Base-by-base conservation (phyloP, 2,329 filamentous ascomycete genomes). In the Podosphaera xanthii region DNA sequence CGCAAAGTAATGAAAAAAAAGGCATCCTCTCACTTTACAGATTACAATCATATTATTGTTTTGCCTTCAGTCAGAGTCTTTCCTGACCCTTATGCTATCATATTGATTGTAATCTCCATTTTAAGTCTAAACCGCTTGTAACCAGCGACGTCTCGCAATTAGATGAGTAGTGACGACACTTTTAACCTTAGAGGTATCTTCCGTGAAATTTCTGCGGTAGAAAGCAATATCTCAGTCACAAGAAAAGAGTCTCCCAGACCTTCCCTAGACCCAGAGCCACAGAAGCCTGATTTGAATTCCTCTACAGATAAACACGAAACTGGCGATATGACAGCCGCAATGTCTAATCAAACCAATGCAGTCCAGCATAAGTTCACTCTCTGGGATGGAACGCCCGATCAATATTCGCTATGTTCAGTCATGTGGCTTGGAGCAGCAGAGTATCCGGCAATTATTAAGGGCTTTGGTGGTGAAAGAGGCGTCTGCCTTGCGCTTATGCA, bases 321-420 rank as follows among this genome's bases (percentile, higher is more conserved):
- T 14, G 12, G 38, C 10, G 3, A 50, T 30, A 8, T 22, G 12
- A 50, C 30, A 35, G 34, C 38, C 30, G 34, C 52, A 8, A 54
- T 38, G 33, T 3, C 33, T 22, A 30, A 12, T 12, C 10, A 54
- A 54, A 54, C 8, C 33, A 54, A 36, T 14, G 52, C 34, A 54
- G 52, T 54, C 52, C 52, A 54, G 10, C 52, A 54, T 38, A 54
- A 54, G 38, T 54, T 54, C 31, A 54, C 52, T n/a, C 52, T 34
- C 4, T 38, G 33, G 52, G 52, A 54, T 54, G 33, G 52, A 54
- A 38, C 33, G 22, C 1, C 52, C 9, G 52, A 54, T 54, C 52
- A 54, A 9, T 54, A 38, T 9, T 54, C 22, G 22, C 22, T 22
- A 22, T 22, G 22, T 22, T 22, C 22, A 22, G 22, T 22, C 22